Conservation (phyloP, 2,329 filamentous ascomycete genomes). For the Ophiostoma tasmaniense region DNA sequence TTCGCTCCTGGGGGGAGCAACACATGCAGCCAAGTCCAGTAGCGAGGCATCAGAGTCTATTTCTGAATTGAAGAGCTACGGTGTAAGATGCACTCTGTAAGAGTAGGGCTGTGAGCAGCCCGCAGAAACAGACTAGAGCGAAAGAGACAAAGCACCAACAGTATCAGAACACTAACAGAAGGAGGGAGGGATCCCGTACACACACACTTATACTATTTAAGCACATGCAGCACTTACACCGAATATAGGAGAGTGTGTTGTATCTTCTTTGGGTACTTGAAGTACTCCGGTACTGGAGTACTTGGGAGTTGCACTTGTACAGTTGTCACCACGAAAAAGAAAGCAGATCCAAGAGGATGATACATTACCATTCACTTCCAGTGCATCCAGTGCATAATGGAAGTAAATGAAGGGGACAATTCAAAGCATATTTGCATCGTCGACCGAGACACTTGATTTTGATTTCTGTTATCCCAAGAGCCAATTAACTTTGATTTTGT, state of each 20-base stretch:
- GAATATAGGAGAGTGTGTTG: background rate
- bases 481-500: background rate
- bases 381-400: background rate
- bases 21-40: background rate
- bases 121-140: background rate
- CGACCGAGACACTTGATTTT: background rate
- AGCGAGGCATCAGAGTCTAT: background rate
- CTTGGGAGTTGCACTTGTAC: background rate
- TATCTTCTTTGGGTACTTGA: background rate
- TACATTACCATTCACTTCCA: background rate
- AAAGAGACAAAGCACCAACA: background rate
- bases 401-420: background rate
- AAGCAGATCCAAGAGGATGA: background rate
- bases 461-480: background rate
- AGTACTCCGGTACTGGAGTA: background rate
- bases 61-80: background rate
- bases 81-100: background rate
- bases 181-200: slow-evolving; percentile 13
- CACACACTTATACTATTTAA: slow-evolving; percentile 2
- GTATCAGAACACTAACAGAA: background rate
- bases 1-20: background rate
- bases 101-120: background rate
- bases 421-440: background rate
- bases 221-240: background rate
- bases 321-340: background rate